Base-by-base conservation (phyloP, 331 rosid genomes). In the Rhamnella rubrinervis region DNA sequence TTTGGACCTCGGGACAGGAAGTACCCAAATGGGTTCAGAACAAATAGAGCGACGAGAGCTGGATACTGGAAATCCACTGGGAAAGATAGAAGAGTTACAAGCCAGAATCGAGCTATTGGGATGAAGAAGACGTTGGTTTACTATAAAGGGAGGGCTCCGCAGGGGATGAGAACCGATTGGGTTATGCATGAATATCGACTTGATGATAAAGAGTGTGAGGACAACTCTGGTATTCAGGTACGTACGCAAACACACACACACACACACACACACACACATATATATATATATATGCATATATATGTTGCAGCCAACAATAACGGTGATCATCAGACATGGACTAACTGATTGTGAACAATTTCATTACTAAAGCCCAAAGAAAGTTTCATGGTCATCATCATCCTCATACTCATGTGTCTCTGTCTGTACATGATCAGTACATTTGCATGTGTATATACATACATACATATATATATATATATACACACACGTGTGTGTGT, bases 101-200 rank as follows among this genome's bases (percentile, higher is more conserved):
- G 83, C 64, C 97, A 91, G 72, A 87, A 71, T 67, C 85, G 95
- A 74, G 81, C 95, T 47, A 93, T 93, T 58, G 98, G 98, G 44
- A 93, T 93, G 98, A 93, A 93, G 96, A 93, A 93, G 75, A 93
- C 98, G 10, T 76, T 93, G 67, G 98, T 93, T 51, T 93, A 93
- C 77, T 93, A 93, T 67, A 82, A 85, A 81, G 98, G 98, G 8
- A 85, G 97, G 66, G 98, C 98, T 18, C 98, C 98, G 63, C 98
- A 93, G 68, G 98, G 98, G 6, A 87, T 93, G 61, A 67, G 98
- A 51, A 93, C 98, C 56, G 96, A 93, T 23, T 93, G 98, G 98
- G 97, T 93, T 1, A 93, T 93, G 98, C 98, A 93, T 65, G 98
- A 93, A 68, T 93, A 93, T 78, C 97, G 98, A 63, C 96, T 93